Evolutionary conservation across 139 green algal genomes (phyloP), one percentile per base, ranked within the genome.

Genomic region (Haematococcus lacustris): DNA sequence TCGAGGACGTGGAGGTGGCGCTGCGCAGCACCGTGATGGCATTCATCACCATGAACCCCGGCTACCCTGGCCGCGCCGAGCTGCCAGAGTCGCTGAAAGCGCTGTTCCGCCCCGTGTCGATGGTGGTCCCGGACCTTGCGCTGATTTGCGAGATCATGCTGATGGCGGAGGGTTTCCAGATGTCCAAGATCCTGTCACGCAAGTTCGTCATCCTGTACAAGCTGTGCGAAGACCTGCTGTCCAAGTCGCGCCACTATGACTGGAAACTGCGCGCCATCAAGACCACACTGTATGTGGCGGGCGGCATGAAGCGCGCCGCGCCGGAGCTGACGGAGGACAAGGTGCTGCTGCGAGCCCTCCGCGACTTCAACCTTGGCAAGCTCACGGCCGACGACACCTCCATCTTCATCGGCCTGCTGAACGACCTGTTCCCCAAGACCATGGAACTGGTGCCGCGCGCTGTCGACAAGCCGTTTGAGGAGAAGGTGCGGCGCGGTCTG

Each of bases 261-360:
- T 97, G 93, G 93, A 97, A 97, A 87, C 85, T 97, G 83, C 87
- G 93, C 57, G 93, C 93, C n/a, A 97, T 97, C 85, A 97, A 97
- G 84, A 97, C 93, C 41, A 97, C 93, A 28, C 87, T 97, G 50
- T 94, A 96, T 73, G 93, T 97, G 38, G 93, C 93, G 4, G 92
- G 92, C 39, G 89, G 87, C 76, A 96, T 97, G 91, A 97, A 97
- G 82, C 91, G 93, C 5, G 79, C 80, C 0, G 87, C 89, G 0
- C 92, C 92, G 0, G 87, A 94, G 66, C 85, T 97, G 9, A 85
- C 82, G 7, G 92, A 97, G 83, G 92, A 96, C 78, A 93, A 96
- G 87, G 88, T 92, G 73, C 73, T 97, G 71, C 80, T 97, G 74
- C 88, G 91, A 35, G 93, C 93, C 13, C 84, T 97, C 75, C 86